Percentiles rank a stretch among this genome's conserved stretches.
These are phyloP conservation scores for Fusarium chaquense DNA, from an alignment of 2,329 filamentous ascomycete genomes.

Conservation along the genomic window DNA sequence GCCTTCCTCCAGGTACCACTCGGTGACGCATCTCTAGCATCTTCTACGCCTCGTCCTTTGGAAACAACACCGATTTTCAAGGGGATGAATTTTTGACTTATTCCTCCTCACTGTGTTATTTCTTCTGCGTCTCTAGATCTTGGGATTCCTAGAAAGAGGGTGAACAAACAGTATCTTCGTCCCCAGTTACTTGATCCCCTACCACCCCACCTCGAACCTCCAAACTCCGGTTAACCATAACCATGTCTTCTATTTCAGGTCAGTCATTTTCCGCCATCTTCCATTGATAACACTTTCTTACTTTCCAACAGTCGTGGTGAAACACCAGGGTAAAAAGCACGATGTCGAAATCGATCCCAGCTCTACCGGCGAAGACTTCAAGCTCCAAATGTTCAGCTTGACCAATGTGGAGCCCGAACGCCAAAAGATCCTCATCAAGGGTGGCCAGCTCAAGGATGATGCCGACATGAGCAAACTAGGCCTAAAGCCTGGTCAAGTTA, in stretches of 20 bases:
- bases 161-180: not conserved
- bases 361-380: constrained; percentile 91
- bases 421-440: constrained; percentile 96
- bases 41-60: constrained; percentile 20
- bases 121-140: constrained; percentile 8
- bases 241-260: constrained; percentile 70
- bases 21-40: constrained; percentile 49
- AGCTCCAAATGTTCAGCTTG: constrained; percentile 93
- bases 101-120: constrained; percentile 4
- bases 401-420: constrained; percentile 96
- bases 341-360: constrained; percentile 90
- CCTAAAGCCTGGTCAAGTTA: constrained; percentile 85
- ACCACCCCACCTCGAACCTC: constrained; percentile 6
- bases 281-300: constrained; percentile 29
- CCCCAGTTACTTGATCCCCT: not conserved
- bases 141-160: not conserved
- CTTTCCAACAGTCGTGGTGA: constrained; percentile 78
- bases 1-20: constrained; percentile 50
- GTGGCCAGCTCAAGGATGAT: constrained; percentile 95
- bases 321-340: constrained; percentile 95
- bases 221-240: constrained; percentile 43
- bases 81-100: not conserved
- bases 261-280: constrained; percentile 44
- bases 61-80: constrained; percentile 11
- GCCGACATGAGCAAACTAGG: constrained; percentile 85